Evolutionary conservation across 768 basidiomycete genomes (phyloP), one percentile per base, ranked within the genome.

Genomic region (Pleurotus tuber-regium): DNA sequence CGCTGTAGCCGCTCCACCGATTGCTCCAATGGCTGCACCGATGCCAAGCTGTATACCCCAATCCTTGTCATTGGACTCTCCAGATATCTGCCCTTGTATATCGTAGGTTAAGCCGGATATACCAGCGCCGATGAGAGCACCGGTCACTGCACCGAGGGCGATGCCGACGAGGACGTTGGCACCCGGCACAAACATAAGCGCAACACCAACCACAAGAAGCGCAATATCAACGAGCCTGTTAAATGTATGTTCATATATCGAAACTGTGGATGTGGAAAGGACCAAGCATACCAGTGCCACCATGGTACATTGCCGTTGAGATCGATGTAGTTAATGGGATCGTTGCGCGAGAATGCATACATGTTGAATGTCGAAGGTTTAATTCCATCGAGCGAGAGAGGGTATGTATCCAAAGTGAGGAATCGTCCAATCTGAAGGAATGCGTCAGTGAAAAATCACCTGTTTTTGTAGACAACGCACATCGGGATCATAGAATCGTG

Each of bases 1-100:
- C 10, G 50, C 54, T 5, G 30, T 25, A 12, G 54, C 54, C 12
- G 29, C 54, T 4, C 54, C 54, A 4, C 40, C 33, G 3, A 55
- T 52, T 10, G 38, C 54, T 10, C 54, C 54, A 23, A 52, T 41
- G 10, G 33, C 24, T 3, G 54, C 54, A 2, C 54, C 54, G 21
- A 55, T 33, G 4, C 54, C 54, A 10, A 55, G 31, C 23, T 55
- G 54, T 43, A 55, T 55, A 19, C 54, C 54, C 54, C 54, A 55
- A 18, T 55, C 54, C 21, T 28, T 36, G 23, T 55, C 51, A 14
- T 43, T 52, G 19, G n/a, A 16, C 46, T 48, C 46, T 11, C 46
- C 46, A 19, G 46, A 18, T 1, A 48, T 48, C 19, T 40, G 33
- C 10, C 42, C 42, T n/a, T 38, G 40, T 9, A 55, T 55, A 33